Evolutionary conservation across 2,329 filamentous ascomycete genomes (phyloP), one percentile per base, ranked within the genome.

Genomic region (Fusarium staphyleae): DNA sequence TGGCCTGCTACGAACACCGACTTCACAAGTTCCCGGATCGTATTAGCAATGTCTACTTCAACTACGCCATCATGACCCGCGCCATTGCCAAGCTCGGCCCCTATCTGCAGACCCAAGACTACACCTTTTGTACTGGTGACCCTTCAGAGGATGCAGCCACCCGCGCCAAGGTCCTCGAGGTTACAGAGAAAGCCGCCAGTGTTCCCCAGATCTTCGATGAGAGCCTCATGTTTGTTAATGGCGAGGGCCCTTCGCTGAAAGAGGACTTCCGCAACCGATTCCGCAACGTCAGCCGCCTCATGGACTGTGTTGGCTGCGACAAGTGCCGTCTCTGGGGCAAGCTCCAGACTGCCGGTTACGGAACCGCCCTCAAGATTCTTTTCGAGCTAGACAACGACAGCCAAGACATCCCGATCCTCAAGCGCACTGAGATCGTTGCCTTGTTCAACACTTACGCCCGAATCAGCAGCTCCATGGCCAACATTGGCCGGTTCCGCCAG

Each of bases 271-370:
- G 91, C 66, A 95, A 96, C 74, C 90, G 95, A 13, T 99, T 99
- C 82, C 87, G 95, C 70, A 99, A 99, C 71, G 90, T 99, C 56
- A 96, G 90, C 72, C 87, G 95, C 33, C 82, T 98, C 61, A 99
- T 99, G 95, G 95, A 99, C 74, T 99, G 95, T 66, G 93, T 98
- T 15, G 95, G 95, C 36, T 99, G 95, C 74, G 95, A 99, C 77
- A 99, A 99, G 78, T 99, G 95, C 76, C 87, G 95, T 8, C 86
- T 99, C 3, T 99, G 95, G 95, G 95, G 95, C 41, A 99, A 99
- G 76, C 77, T 99, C 30, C 95, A 99, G 76, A 96, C 92, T 1
- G 90, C 90, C 11, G 95, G 95, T 3, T 98, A 97, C 70, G 95
- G 95, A 42, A 91, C 95, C 1, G 95, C 95, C 0, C 78, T 99